Conservation (phyloP, 768 basidiomycete species). For the Tylopilus felleus region DNA sequence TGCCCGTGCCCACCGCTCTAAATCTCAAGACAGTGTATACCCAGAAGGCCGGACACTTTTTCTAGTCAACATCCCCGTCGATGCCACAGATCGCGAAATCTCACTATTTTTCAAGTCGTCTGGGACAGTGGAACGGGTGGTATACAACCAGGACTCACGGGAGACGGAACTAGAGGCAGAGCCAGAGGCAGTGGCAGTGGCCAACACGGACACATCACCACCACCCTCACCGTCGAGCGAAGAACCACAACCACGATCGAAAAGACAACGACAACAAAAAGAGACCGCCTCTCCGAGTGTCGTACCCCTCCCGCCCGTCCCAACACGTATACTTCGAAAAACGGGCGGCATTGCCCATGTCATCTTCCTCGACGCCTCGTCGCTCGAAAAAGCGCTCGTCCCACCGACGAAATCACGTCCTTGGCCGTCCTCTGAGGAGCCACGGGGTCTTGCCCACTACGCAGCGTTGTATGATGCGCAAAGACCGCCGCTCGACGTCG, state of each 20-base stretch:
- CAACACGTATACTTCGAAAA: slow-evolving; percentile 54
- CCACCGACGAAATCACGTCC: slow-evolving; percentile 47
- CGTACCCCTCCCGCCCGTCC: slow-evolving; percentile 52
- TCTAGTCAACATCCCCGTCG: slow-evolving; percentile 84
- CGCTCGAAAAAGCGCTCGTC: slow-evolving; percentile 63
- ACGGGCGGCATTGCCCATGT: slow-evolving; percentile 73
- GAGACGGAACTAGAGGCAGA: slow-evolving; percentile 32
- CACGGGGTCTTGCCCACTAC: slow-evolving; percentile 74
- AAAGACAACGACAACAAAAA: slow-evolving; percentile 29
- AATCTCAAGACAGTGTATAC: slow-evolving; percentile 34
- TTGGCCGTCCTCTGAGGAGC: slow-evolving; percentile 66
- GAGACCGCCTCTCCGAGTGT: slow-evolving; percentile 45
- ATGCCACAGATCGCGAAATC: slow-evolving; percentile 80
- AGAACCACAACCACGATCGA: slow-evolving; percentile 27
- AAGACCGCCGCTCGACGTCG: slow-evolving; percentile 71
- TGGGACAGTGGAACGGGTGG: slow-evolving; percentile 74
- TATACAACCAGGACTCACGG: slow-evolving; percentile 51
- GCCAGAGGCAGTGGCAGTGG: slow-evolving; percentile 11
- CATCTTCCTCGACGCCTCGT: slow-evolving; percentile 66
- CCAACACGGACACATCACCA: not conserved
- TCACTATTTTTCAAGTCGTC: slow-evolving; percentile 70
- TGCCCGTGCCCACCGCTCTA: slow-evolving; percentile 60
- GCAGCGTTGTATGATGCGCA: slow-evolving; percentile 53
- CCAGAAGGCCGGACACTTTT: slow-evolving; percentile 76
- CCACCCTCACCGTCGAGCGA: slow-evolving; percentile 1